Base-by-base conservation (phyloP, 2,329 filamentous ascomycete species). In the Aureobasidium mangrovei region DNA sequence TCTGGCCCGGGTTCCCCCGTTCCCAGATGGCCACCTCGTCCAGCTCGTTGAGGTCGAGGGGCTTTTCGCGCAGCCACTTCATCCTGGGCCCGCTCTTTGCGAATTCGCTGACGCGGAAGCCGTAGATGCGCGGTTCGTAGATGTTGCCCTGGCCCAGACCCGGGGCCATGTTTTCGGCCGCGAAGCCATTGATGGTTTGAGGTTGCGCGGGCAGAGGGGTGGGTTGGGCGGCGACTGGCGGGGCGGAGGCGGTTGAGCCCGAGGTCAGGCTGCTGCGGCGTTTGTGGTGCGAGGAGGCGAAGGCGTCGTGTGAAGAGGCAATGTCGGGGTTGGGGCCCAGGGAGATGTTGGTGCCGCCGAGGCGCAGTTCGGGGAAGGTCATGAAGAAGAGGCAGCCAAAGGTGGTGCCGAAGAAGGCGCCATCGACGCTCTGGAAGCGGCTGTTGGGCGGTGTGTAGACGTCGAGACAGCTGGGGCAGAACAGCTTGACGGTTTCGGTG, bases 371-470 rank as follows among this genome's bases (percentile, higher is more conserved):
- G 35, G 93, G 91, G 70, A 97, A 98, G 38, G 91, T 98, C 77
- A 98, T 91, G 69, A 98, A 89, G 75, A 98, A 98, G 57, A 98
- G 82, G 43, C 90, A 90, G 58, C 91, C 91, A 69, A 98, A 98
- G 0, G 93, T 98, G 53, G 93, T 91, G 45, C 93, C 93, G 66
- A 98, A 98, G 75, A 97, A 98, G 44, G 93, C 93, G 52, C 93
- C 93, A 63, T 98, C 93, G 33, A 98, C 93, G 2, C 89, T 91
- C 71, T 97, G 93, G 69, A 97, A 98, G 24, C 93, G 83, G 65
- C 89, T 95, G 75, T 97, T 98, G 39, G 93, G 93, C 3, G 93
- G 93, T 0, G 93, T 93, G 71, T 97, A 98, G 64, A 97, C 88
- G 68, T 98, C 93, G 61, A 96, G 81, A 71, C 93, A 98, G 58